These are phyloP conservation scores for Neurospora sp. DNA, from an alignment of 495 filamentous ascomycete species.

Conservation along the genomic window DNA sequence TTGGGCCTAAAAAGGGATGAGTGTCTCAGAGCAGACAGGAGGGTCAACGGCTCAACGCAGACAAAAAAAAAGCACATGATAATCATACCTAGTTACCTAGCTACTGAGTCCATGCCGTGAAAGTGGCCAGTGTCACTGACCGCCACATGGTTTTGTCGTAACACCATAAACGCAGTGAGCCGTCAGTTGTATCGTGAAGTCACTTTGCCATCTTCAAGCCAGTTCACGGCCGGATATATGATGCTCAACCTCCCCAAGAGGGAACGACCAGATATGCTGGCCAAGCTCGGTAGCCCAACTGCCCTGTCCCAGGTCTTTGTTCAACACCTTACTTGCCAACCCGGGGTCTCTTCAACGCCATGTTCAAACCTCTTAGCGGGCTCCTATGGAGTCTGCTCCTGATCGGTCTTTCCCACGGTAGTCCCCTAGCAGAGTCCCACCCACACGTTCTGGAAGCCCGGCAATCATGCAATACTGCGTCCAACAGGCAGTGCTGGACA, in stretches of 20 bases:
- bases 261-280: neutral
- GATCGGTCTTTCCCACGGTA: neutral
- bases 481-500: slow-evolving; percentile 28
- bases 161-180: neutral
- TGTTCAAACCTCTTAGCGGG: neutral
- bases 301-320: neutral
- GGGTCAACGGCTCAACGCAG: neutral
- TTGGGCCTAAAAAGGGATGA: neutral
- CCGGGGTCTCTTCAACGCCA: neutral
- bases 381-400: slow-evolving; percentile 9
- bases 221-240: neutral
- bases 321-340: neutral
- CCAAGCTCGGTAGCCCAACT: neutral
- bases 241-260: neutral
- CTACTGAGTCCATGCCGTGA: neutral
- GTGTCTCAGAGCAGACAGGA: neutral
- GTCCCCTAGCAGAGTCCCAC: neutral
- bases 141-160: neutral
- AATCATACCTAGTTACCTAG: neutral
- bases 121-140: neutral
- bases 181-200: neutral
- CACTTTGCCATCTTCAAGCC: neutral
- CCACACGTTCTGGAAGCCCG: slow-evolving; percentile 5
- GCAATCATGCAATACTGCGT: slow-evolving; percentile 25
- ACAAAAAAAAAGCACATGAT: neutral